A percentile compares a stretch with the other conserved stretches of the same genome.
Evolutionary conservation across 2,329 filamentous ascomycete species (phyloP).

Genomic region (Akanthomyces dipterigenus): DNA sequence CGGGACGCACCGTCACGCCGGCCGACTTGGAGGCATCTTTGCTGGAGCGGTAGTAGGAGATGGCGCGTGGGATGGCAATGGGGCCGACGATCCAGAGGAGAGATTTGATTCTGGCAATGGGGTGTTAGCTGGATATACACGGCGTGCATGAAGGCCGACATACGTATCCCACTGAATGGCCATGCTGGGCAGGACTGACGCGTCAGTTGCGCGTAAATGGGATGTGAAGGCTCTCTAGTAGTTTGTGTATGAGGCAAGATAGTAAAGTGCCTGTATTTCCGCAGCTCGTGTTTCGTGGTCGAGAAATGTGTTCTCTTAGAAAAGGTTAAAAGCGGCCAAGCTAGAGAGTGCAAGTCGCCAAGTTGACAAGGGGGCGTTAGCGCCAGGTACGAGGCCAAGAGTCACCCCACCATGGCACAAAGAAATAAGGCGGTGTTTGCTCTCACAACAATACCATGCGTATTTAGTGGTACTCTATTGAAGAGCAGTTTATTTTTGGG

Average conservation of each 20-base stretch:
- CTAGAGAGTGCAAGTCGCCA: no score
- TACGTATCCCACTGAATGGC: slow-evolving; percentile 15
- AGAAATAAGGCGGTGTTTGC: no score
- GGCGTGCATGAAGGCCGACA: slow-evolving; percentile 6
- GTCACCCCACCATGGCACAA: no score
- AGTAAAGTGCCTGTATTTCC: not conserved
- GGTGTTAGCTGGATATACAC: not conserved
- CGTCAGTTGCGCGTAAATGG: not conserved
- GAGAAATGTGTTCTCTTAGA: no score
- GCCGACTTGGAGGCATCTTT: slow-evolving; percentile 34
- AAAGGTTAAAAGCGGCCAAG: no score
- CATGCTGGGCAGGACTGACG: slow-evolving; percentile 8
- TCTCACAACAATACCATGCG: no score
- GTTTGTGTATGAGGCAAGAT: not conserved
- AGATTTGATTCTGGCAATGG: slow-evolving; percentile 40
- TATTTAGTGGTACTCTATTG: no score
- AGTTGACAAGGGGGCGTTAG: no score
- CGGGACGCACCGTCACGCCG: slow-evolving; percentile 45
- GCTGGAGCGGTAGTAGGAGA: slow-evolving; percentile 56
- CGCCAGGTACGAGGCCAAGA: no score
- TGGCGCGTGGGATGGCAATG: slow-evolving; percentile 59
- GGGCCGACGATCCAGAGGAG: slow-evolving; percentile 61
- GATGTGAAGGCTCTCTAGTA: not conserved
- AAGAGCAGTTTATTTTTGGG: no score
- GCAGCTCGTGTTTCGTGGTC: not conserved